phyloP scores from a whole-genome alignment of 2,329 filamentous ascomycete genomes.

The Clonostachys solani region DNA sequence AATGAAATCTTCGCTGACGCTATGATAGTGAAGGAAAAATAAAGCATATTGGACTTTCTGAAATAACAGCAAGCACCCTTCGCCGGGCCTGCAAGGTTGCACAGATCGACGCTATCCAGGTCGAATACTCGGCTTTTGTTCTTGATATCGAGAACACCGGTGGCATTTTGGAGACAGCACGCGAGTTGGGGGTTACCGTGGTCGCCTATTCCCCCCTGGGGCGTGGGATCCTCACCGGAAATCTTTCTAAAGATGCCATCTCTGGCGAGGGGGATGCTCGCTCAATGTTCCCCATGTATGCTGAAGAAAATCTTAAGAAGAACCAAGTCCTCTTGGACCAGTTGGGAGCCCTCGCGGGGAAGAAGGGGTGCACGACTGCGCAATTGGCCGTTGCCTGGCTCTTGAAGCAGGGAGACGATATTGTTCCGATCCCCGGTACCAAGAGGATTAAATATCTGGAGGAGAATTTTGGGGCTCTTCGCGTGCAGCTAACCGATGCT shows the following conservation, averaged over 20 bases:
- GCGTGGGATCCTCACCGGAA: slow-evolving; percentile 52
- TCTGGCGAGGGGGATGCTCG: slow-evolving; percentile 24
- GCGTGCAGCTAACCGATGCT: slow-evolving; percentile 19
- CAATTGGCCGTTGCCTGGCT: slow-evolving; percentile 49
- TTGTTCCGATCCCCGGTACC: slow-evolving; percentile 47
- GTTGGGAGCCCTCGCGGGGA: slow-evolving; percentile 48
- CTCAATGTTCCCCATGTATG: slow-evolving; percentile 32
- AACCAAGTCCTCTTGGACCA: slow-evolving; percentile 38
- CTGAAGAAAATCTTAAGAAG: slow-evolving; percentile 52
- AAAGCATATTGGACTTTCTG: slow-evolving; percentile 45
- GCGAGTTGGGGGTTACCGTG: slow-evolving; percentile 50
- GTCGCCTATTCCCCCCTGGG: slow-evolving; percentile 56
- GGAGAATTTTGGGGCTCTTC: slow-evolving; percentile 42
- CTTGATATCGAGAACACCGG: slow-evolving; percentile 50
- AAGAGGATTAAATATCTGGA: slow-evolving; percentile 45
- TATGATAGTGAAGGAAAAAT: slow-evolving; percentile 18
- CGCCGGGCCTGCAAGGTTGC: slow-evolving; percentile 48
- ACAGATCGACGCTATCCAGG: slow-evolving; percentile 44
- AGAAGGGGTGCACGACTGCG: slow-evolving; percentile 46
- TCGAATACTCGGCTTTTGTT: slow-evolving; percentile 48
- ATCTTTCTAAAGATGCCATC: slow-evolving; percentile 46
- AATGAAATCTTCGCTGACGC: slow-evolving; percentile 3
- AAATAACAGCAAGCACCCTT: slow-evolving; percentile 56
- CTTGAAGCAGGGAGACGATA: slow-evolving; percentile 49
- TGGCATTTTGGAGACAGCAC: slow-evolving; percentile 41